Percentiles rank a stretch among this genome's conserved stretches.
These are phyloP conservation scores for Ceratobasidium sp. DNA, from an alignment of 1,284 basidiomycete species.

Conservation along the genomic window DNA sequence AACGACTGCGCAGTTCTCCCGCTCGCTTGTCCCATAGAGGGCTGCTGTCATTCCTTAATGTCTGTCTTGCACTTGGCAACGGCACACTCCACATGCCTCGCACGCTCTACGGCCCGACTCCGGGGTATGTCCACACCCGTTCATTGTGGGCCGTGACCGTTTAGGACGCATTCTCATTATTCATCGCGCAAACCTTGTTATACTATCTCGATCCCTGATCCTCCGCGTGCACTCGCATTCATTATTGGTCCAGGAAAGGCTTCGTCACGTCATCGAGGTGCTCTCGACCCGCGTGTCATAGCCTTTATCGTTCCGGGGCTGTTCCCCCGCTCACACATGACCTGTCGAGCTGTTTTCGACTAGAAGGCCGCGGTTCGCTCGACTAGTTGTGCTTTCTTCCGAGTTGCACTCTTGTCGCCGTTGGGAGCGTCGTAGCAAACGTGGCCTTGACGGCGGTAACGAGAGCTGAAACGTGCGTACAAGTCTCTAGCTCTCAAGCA, in stretches of 20 bases:
- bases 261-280: slow-evolving; percentile 3
- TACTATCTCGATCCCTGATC: not conserved
- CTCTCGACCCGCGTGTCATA: not conserved
- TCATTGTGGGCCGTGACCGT: slow-evolving; percentile 3
- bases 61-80: slow-evolving; percentile 17
- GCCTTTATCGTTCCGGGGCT: slow-evolving; percentile 4
- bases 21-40: not conserved
- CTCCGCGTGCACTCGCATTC: not conserved
- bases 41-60: not conserved
- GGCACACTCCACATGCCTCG: slow-evolving; percentile 7
- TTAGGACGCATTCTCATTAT: slow-evolving; percentile 1
- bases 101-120: slow-evolving; percentile 19
- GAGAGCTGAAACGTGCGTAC: not conserved
- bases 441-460: too few relatives aligned
- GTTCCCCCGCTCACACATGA: slow-evolving; percentile 28
- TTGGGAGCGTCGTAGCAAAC: not conserved
- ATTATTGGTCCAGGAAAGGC: not conserved
- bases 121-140: slow-evolving; percentile 4
- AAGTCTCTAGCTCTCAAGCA: not conserved
- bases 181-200: not conserved
- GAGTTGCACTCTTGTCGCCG: not conserved
- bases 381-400: not conserved
- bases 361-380: slow-evolving; percentile 1
- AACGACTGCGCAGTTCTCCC: slow-evolving; percentile 15
- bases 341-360: slow-evolving; percentile 9